Evolutionary conservation across 2,329 filamentous ascomycete species (phyloP).

Genomic region (Cladosporium austrohemisphaericum): DNA sequence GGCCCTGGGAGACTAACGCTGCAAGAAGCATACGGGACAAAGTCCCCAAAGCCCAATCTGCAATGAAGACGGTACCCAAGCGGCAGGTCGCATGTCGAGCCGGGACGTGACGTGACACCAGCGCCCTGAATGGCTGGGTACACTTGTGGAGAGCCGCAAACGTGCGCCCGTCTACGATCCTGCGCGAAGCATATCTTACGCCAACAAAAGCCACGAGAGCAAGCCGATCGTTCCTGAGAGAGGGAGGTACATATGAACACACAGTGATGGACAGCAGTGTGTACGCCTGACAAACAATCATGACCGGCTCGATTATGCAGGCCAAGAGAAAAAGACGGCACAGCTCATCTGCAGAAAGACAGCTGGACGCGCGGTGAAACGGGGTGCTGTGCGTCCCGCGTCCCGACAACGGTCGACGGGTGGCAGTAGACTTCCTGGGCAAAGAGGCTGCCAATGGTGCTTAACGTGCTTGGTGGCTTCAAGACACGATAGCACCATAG

Average conservation of each 20-base stretch:
- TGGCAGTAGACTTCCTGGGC: no score
- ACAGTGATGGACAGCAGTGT: no score
- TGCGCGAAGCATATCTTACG: no score
- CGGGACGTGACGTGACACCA: no score
- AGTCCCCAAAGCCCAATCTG: no score
- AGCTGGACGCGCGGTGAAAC: constrained; percentile 11
- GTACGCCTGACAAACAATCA: constrained; percentile 5
- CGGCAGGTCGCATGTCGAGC: no score
- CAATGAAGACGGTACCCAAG: no score
- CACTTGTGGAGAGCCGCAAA: no score
- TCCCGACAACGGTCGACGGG: not conserved
- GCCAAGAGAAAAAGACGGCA: constrained; percentile 7
- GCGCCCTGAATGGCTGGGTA: no score
- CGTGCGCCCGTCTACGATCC: not conserved
- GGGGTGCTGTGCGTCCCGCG: constrained; percentile 2
- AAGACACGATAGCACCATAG: not conserved
- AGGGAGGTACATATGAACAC: not conserved
- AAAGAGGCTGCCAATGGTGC: not conserved
- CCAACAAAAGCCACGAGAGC: no score
- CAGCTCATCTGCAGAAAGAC: constrained; percentile 3
- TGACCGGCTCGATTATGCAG: constrained; percentile 11
- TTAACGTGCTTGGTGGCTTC: constrained; percentile 9
- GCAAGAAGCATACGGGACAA: no score
- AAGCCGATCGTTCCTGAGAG: not conserved
- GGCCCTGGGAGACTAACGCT: no score